Evolutionary conservation across 2,329 filamentous ascomycete species (phyloP).

Genomic region (Septoria linicola): DNA sequence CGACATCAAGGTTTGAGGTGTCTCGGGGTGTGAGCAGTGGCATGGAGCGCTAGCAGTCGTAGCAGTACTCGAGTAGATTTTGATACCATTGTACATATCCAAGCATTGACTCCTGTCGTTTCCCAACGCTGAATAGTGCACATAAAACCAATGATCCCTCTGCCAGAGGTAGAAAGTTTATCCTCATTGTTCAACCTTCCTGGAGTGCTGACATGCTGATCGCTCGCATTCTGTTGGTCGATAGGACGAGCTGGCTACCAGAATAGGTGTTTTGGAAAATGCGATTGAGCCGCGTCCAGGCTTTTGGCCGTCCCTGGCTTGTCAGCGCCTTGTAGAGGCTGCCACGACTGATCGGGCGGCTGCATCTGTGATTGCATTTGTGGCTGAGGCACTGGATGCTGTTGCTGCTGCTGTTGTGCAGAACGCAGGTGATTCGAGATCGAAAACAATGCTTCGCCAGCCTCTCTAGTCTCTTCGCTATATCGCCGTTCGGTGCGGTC

Average conservation of each 20-base stretch:
- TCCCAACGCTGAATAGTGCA: not conserved
- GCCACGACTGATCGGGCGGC: conserved; percentile 6
- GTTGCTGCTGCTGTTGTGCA: conserved; percentile 9
- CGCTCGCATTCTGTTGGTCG: not conserved
- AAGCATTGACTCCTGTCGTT: not conserved
- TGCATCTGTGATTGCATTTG: conserved; percentile 1
- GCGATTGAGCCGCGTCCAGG: conserved; percentile 10
- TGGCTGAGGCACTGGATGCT: conserved; percentile 4
- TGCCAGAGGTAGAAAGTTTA: conserved; percentile 11
- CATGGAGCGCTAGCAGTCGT: not conserved
- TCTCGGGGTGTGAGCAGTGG: too few relatives aligned
- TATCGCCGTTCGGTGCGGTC: conserved; percentile 20
- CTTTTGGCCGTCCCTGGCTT: conserved; percentile 1
- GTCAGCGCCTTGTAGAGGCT: conserved; percentile 3
- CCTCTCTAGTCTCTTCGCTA: conserved; percentile 27
- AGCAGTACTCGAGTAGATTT: conserved; percentile 1
- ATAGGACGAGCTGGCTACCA: conserved; percentile 12
- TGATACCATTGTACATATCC: not conserved
- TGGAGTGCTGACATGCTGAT: not conserved
- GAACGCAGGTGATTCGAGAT: conserved; percentile 22
- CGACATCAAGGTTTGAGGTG: conserved; percentile 8
- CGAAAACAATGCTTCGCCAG: conserved; percentile 26
- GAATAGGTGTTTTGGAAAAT: conserved; percentile 27
- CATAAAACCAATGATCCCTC: too few relatives aligned
- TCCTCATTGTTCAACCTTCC: not conserved